phyloP scores from a whole-genome alignment of 1,139 yeast genomes.

The Yueomyces sp. region DNA sequence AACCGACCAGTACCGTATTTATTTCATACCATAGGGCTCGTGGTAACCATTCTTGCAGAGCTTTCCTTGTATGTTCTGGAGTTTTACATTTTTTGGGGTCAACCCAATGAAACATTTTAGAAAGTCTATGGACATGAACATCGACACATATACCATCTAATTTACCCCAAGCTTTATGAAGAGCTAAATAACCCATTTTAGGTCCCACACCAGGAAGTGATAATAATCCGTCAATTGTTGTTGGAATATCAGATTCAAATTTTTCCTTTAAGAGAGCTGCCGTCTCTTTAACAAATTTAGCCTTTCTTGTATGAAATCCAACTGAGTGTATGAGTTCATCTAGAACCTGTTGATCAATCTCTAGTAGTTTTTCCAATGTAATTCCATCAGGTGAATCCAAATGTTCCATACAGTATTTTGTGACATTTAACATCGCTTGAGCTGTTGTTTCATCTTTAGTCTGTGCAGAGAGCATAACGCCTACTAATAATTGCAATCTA shows the following conservation, averaged over 20 bases:
- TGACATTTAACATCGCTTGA: conserved; percentile 54
- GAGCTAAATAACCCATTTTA: conserved; percentile 76
- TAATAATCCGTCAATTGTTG: conserved; percentile 51
- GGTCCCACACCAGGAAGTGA: conserved; percentile 90
- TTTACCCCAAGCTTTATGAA: conserved; percentile 71
- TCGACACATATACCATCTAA: conserved; percentile 87
- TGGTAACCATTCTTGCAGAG: conserved; percentile 67
- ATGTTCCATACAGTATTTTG: conserved; percentile 31
- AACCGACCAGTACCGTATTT: conserved; percentile 80
- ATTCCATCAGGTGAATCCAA: conserved; percentile 28
- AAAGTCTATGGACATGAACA: conserved; percentile 76
- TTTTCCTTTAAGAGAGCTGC: conserved; percentile 39
- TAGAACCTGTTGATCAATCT: conserved; percentile 42
- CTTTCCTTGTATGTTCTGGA: conserved; percentile 66
- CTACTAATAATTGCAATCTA: conserved; percentile 63
- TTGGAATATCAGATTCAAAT: conserved; percentile 57
- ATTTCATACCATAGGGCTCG: conserved; percentile 65
- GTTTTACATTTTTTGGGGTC: conserved; percentile 34
- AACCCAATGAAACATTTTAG: conserved; percentile 78
- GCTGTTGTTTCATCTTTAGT: conserved; percentile 83
- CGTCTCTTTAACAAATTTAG: conserved; percentile 53
- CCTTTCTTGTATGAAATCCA: conserved; percentile 78
- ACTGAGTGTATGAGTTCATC: conserved; percentile 64
- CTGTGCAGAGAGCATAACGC: conserved; percentile 82
- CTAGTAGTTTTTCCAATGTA: conserved; percentile 32